These are phyloP conservation scores for Pyrrhoderma lamaoense DNA, from an alignment of 1,284 basidiomycete genomes.

Conservation along the genomic window DNA sequence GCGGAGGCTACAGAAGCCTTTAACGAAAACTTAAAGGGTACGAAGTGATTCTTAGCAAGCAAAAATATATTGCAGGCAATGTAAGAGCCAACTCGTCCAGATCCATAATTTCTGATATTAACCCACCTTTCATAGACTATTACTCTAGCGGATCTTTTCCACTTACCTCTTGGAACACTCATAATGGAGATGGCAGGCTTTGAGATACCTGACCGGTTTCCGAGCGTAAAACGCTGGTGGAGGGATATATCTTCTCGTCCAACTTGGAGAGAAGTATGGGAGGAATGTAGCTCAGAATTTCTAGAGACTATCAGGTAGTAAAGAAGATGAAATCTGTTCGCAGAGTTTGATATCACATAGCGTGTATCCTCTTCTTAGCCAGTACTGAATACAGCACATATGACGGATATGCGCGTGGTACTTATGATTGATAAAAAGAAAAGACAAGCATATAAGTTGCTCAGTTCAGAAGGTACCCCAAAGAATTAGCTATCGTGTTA, in stretches of 20 bases:
- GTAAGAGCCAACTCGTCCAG: constrained; percentile 21
- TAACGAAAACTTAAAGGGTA: constrained; percentile 37
- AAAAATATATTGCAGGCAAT: constrained; percentile 41
- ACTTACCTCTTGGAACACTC: constrained; percentile 38
- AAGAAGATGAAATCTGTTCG: too few species aligned
- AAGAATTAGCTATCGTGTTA: too few species aligned
- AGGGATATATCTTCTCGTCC: constrained; percentile 4
- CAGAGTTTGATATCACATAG: too few species aligned
- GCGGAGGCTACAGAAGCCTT: constrained; percentile 21
- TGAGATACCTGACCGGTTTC: constrained; percentile 24
- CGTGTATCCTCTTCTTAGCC: too few species aligned
- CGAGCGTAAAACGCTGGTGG: constrained; percentile 26
- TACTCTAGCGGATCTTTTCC: constrained; percentile 47
- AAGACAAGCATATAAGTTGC: too few species aligned
- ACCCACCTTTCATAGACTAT: constrained; percentile 26
- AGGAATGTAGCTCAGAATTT: background rate
- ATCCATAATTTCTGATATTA: background rate
- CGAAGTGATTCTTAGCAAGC: constrained; percentile 38
- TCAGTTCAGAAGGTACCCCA: too few species aligned
- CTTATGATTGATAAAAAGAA: too few species aligned
- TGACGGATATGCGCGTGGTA: too few species aligned
- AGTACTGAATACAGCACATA: too few species aligned
- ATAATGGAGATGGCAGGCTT: constrained; percentile 21
- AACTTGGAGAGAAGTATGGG: constrained; percentile 11
- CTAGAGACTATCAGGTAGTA: too few species aligned